Evolutionary conservation across 2,329 filamentous ascomycete genomes (phyloP), one percentile per base, ranked within the genome.

Genomic region (Colletotrichum lupini): DNA sequence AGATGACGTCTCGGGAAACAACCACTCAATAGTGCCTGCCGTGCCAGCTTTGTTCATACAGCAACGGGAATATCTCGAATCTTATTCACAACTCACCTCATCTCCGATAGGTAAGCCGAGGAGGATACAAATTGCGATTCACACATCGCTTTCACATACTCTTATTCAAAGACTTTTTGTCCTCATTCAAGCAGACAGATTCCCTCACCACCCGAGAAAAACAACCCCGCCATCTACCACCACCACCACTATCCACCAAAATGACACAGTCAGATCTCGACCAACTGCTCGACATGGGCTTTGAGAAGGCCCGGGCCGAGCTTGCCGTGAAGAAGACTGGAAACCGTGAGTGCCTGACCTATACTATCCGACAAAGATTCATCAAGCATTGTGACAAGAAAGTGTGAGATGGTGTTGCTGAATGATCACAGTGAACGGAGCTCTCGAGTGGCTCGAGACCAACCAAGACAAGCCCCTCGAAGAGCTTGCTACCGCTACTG

Each of bases 381-480:
- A 49, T 19, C 19, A 9, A 49, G 19, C 19, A 9, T 11, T 19
- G 8, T 22, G 16, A 49, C 42, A 22, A 22, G 8, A 9, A 49
- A 49, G 42, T 49, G 42, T 49, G 42, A 49, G 42, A 49, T 22
- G 19, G 7, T 49, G 16, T 22, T 49, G 46, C 75, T 78, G 55
- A 62, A 32, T 2, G 32, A 61, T 37, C 46, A 68, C 75, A 96
- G 94, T 98, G 59, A 93, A 97, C 81, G 93, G 92, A 77, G 97
- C 97, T 65, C 89, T 99, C 71, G 94, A 98, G 85, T 99, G 97
- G 97, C 90, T 99, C 1, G 95, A 97, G 81, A 90, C 93, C 78
- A 97, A 97, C 81, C 92, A 97, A 81, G 95, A 98, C 82, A 97
- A 94, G 78, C 88, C 94, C 1, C 81, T 98, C 55, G 95, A 98